These are phyloP conservation scores for Phellopilus nigrolimitatus DNA, from an alignment of 1,284 basidiomycete species.

Conservation along the genomic window DNA sequence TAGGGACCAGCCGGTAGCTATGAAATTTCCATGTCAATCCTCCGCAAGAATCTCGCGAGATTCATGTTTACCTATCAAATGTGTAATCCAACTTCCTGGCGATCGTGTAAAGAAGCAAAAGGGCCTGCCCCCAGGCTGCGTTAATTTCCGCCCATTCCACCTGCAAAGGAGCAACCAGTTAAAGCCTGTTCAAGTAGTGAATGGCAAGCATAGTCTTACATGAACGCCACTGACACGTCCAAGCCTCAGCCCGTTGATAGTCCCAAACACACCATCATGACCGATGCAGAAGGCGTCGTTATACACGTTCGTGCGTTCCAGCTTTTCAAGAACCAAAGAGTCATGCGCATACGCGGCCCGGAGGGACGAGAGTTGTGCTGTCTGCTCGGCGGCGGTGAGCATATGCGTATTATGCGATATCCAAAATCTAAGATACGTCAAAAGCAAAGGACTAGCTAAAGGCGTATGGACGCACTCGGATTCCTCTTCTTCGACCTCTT, in stretches of 20 bases:
- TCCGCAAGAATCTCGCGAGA: slow-evolving; percentile 18
- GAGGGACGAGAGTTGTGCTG: slow-evolving; percentile 64
- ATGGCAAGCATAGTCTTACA: slow-evolving; percentile 36
- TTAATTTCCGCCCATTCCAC: slow-evolving; percentile 99
- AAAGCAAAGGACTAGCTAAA: slow-evolving; percentile 6
- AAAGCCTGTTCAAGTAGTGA: not conserved
- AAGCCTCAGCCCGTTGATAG: slow-evolving; percentile 92
- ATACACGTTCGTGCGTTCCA: slow-evolving; percentile 95
- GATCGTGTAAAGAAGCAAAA: slow-evolving; percentile 88
- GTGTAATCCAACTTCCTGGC: slow-evolving; percentile 84
- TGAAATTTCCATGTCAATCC: slow-evolving; percentile 11
- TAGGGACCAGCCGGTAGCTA: slow-evolving; percentile 85
- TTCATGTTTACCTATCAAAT: slow-evolving; percentile 67
- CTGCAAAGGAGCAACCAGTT: slow-evolving; percentile 33
- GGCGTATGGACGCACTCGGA: slow-evolving; percentile 54
- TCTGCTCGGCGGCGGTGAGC: slow-evolving; percentile 59
- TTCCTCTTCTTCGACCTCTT: slow-evolving; percentile 70
- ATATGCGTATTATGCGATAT: slow-evolving; percentile 69
- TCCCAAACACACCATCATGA: slow-evolving; percentile 89
- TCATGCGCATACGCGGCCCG: slow-evolving; percentile 74
- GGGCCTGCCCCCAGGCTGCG: slow-evolving; percentile 95
- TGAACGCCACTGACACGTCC: slow-evolving; percentile 80
- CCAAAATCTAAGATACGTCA: slow-evolving; percentile 67
- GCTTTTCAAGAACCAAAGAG: slow-evolving; percentile 71
- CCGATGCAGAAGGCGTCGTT: slow-evolving; percentile 99